These are phyloP conservation scores for Poa pratensis DNA, from an alignment of 176 grass and related monocot genomes.

Conservation along the genomic window DNA sequence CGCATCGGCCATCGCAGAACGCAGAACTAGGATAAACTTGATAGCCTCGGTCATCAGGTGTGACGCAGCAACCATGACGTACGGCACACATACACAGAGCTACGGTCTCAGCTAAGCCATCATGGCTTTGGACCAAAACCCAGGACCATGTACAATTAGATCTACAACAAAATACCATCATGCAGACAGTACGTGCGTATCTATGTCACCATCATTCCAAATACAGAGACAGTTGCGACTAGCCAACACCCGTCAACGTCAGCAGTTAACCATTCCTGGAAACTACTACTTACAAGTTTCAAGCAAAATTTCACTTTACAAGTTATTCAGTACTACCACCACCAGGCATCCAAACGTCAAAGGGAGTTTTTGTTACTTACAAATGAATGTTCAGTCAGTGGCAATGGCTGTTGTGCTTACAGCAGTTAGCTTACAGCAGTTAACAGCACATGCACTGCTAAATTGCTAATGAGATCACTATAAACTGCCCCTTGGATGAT, in stretches of 20 bases:
- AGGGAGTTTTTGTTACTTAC: neutral
- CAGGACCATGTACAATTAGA: slow-evolving; percentile 1
- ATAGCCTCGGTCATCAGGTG: neutral
- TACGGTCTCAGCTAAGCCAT: neutral
- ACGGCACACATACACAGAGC: neutral
- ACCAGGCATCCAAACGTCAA: neutral
- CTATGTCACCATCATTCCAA: neutral
- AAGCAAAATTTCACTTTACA: neutral
- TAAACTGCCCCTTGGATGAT: slow-evolving; percentile 18
- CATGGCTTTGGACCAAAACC: neutral
- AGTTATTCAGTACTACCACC: neutral
- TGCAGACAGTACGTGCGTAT: neutral
- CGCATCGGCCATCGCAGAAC: neutral
- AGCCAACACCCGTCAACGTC: neutral
- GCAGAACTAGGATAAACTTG: neutral
- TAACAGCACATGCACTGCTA: neutral
- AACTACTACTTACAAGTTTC: neutral
- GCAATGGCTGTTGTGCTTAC: neutral
- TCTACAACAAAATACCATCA: slow-evolving; percentile 23
- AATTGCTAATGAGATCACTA: slow-evolving; percentile 6
- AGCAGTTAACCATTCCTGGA: neutral
- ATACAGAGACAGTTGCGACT: neutral
- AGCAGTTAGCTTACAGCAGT: slow-evolving; percentile 23
- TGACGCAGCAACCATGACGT: slow-evolving; percentile 6
- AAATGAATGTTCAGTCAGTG: neutral